Evolutionary conservation across 2,329 filamentous ascomycete genomes (phyloP), one percentile per base, ranked within the genome.

Genomic region (Teratosphaeria pseudoeucalypti): DNA sequence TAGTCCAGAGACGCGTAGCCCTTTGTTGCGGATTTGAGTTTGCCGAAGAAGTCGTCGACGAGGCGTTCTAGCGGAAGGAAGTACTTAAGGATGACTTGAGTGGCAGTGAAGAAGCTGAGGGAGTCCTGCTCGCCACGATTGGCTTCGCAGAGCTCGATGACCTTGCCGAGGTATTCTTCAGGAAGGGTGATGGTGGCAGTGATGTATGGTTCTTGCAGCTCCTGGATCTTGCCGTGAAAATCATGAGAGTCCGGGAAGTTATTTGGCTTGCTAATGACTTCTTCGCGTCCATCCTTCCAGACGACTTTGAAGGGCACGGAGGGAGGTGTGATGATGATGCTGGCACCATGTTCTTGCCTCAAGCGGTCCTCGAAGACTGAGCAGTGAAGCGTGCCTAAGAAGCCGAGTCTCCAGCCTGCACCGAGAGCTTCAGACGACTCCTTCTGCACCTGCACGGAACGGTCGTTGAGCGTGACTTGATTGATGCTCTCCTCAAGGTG

Each of bases 281-380:
- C 81, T 69, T 94, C 88, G 2, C 77, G 83, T n/a, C 91, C 91
- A 68, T 92, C 84, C 54, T 79, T 81, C 81, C 86, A 94, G 10
- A 89, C 74, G 7, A 97, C 82, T 72, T 92, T 95, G 68, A 92
- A 95, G 2, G 94, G 92, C 12, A 99, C 94, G 0, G 90, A 92
- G 0, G 94, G 94, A 43, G 95, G 92, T 0, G 94, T 99, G 71
- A 99, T 94, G 74, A 99, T 96, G 71, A 99, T 91, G 69, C 86
- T 94, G 2, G 89, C 88, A 5, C 92, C 94, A 69, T 99, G 92
- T 73, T 99, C 94, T 74, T 96, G 91, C 52, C 90, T 85, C 57
- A 99, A 77, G 0, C 94, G 88, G 74, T 99, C 94, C 75, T 99
- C 92, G 68, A 99, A 99, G 4, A 99, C 94, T n/a, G 92, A 97